These are phyloP conservation scores for Orbilia quercus DNA, from an alignment of 2,329 filamentous ascomycete species.

Conservation along the genomic window DNA sequence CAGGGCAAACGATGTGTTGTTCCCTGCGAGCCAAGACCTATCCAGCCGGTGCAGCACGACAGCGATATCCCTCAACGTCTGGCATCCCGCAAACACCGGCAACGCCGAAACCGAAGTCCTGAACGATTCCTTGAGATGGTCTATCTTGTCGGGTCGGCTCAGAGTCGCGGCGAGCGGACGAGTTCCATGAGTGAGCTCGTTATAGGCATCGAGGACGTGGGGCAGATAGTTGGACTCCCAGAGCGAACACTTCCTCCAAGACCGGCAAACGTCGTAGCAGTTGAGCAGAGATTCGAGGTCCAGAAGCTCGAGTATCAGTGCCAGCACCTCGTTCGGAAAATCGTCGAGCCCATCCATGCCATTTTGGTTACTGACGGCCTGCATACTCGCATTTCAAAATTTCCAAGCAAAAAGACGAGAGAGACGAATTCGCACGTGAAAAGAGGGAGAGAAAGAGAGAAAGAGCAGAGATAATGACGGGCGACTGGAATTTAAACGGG, in stretches of 20 bases:
- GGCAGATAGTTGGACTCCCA: constrained; percentile 51
- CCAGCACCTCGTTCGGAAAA: constrained; percentile 46
- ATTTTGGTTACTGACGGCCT: constrained; percentile 36
- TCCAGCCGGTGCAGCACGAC: constrained; percentile 43
- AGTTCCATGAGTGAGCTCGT: constrained; percentile 47
- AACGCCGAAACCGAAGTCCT: constrained; percentile 47
- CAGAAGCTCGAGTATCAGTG: constrained; percentile 49
- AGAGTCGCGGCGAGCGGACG: constrained; percentile 41
- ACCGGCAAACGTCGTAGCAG: constrained; percentile 55
- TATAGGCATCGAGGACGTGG: constrained; percentile 52
- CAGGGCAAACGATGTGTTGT: constrained; percentile 46
- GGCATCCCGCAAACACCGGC: constrained; percentile 51
- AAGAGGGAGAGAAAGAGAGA: constrained; percentile 15
- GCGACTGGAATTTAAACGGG: constrained; percentile 33
- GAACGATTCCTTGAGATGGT: constrained; percentile 37
- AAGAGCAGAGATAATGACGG: constrained; percentile 37
- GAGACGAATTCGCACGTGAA: constrained; percentile 11
- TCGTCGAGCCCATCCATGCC: constrained; percentile 50
- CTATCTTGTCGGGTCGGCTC: constrained; percentile 10
- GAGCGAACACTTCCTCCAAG: constrained; percentile 47
- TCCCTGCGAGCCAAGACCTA: constrained; percentile 51
- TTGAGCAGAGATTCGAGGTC: constrained; percentile 53
- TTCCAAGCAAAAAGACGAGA: constrained; percentile 22
- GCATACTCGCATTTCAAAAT: constrained; percentile 38
- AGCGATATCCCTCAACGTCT: constrained; percentile 54